These are phyloP conservation scores for Boletus huronensis DNA, from an alignment of 768 basidiomycete genomes.

Conservation along the genomic window DNA sequence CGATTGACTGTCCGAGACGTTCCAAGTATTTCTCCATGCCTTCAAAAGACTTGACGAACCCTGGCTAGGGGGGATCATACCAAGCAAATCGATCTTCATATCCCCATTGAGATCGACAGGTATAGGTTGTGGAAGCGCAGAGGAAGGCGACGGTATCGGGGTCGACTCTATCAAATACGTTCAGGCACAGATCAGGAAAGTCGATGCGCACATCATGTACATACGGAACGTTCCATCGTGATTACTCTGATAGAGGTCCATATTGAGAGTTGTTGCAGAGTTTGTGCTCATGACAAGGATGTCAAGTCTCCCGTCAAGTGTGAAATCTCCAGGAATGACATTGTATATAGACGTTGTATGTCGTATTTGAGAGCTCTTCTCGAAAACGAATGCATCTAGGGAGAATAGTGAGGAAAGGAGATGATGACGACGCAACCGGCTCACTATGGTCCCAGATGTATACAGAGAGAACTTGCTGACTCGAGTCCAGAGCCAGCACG, in stretches of 20 bases:
- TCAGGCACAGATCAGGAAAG: neutral
- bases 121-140: slow-evolving; percentile 76
- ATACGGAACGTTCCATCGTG: slow-evolving; percentile 64
- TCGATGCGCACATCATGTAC: slow-evolving; percentile 14
- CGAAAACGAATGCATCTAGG: slow-evolving; percentile 57
- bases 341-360: slow-evolving; percentile 65
- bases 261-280: slow-evolving; percentile 49
- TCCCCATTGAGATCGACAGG: slow-evolving; percentile 84
- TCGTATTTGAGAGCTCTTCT: slow-evolving; percentile 46
- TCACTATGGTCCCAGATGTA: slow-evolving; percentile 82
- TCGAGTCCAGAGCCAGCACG: slow-evolving; percentile 67
- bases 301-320: slow-evolving; percentile 89
- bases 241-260: slow-evolving; percentile 68
- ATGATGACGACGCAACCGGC: slow-evolving; percentile 12
- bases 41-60: slow-evolving; percentile 42
- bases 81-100: slow-evolving; percentile 86
- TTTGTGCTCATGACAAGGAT: slow-evolving; percentile 80
- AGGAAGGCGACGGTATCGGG: slow-evolving; percentile 55
- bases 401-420: slow-evolving; percentile 5
- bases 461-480: slow-evolving; percentile 72
- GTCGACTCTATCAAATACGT: slow-evolving; percentile 19
- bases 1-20: slow-evolving; percentile 48
- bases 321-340: slow-evolving; percentile 90
- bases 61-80: slow-evolving; percentile 46
- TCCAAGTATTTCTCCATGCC: slow-evolving; percentile 83